Conservation (phyloP, 169 alveolate species). For the Toxoplasma gondii region DNA sequence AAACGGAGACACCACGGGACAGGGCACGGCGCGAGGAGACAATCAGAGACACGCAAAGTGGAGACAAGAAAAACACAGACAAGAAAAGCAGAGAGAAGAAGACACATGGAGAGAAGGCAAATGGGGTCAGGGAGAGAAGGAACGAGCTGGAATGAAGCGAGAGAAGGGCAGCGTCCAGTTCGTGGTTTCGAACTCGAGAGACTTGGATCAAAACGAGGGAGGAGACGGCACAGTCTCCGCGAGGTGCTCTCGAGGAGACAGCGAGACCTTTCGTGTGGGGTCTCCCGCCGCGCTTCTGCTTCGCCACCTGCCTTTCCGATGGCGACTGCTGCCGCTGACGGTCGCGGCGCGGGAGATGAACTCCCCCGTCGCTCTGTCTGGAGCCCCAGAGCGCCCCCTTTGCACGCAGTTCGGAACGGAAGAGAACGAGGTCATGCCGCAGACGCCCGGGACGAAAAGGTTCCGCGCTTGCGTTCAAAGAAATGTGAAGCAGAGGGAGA, state of each 20-base stretch:
- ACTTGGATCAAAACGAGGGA: not conserved
- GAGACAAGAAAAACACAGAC: not conserved
- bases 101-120: too few species aligned
- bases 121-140: too few species aligned
- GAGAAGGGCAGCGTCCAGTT: too few species aligned
- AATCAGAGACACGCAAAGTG: not conserved
- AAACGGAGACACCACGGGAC: not conserved
- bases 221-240: not conserved
- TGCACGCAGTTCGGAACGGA: not conserved
- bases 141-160: too few species aligned
- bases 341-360: not conserved
- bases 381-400: not conserved
- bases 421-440: not conserved
- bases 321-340: not conserved
- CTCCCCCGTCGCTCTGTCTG: not conserved
- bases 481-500: not conserved
- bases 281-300: not conserved
- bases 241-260: not conserved
- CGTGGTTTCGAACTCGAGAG: too few species aligned
- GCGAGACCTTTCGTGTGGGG: not conserved
- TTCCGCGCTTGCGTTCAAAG: not conserved
- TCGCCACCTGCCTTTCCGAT: not conserved
- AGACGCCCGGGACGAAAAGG: not conserved
- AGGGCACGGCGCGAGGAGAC: not conserved
- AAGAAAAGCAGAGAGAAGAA: not conserved